Percentiles rank a stretch among this genome's conserved stretches.
Evolutionary conservation across 768 basidiomycete species (phyloP).

Genomic region (Tricholoma sp.): DNA sequence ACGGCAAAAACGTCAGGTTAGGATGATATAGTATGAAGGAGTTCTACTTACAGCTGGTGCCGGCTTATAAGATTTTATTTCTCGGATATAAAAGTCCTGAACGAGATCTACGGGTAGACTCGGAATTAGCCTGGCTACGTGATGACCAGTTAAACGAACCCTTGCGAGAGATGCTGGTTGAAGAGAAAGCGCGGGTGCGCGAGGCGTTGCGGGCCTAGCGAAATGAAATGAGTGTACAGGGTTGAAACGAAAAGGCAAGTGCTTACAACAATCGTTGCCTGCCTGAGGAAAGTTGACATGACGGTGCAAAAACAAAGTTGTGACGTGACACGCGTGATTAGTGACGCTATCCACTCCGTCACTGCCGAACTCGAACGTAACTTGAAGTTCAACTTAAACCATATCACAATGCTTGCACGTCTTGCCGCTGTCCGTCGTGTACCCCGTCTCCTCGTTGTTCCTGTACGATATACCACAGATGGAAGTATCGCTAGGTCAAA

Average conservation of each 20-base stretch:
- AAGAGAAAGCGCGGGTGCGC: slow-evolving; percentile 53
- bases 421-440: slow-evolving; percentile 37
- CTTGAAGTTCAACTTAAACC: slow-evolving; percentile 12
- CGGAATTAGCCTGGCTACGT: slow-evolving; percentile 24
- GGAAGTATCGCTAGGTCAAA: slow-evolving; percentile 58
- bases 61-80: slow-evolving; percentile 88
- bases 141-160: slow-evolving; percentile 36
- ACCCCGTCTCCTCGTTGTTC: slow-evolving; percentile 29
- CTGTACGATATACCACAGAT: slow-evolving; percentile 40
- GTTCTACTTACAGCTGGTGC: slow-evolving; percentile 50
- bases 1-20: background rate
- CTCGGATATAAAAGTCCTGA: slow-evolving; percentile 87
- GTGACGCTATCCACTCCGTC: slow-evolving; percentile 1
- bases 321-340: slow-evolving; percentile 38
- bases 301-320: slow-evolving; percentile 41
- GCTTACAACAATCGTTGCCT: slow-evolving; percentile 47
- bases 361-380: slow-evolving; percentile 9
- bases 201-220: slow-evolving; percentile 48
- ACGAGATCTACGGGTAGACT: slow-evolving; percentile 71
- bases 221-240: background rate
- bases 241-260: background rate
- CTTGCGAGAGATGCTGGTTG: slow-evolving; percentile 56
- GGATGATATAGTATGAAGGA: slow-evolving; percentile 11
- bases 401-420: slow-evolving; percentile 38
- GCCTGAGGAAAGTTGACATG: slow-evolving; percentile 69